A percentile compares a stretch with the other conserved stretches of the same genome.
Conservation (phyloP, 768 basidiomycete species). For the Lentinula boryana region DNA sequence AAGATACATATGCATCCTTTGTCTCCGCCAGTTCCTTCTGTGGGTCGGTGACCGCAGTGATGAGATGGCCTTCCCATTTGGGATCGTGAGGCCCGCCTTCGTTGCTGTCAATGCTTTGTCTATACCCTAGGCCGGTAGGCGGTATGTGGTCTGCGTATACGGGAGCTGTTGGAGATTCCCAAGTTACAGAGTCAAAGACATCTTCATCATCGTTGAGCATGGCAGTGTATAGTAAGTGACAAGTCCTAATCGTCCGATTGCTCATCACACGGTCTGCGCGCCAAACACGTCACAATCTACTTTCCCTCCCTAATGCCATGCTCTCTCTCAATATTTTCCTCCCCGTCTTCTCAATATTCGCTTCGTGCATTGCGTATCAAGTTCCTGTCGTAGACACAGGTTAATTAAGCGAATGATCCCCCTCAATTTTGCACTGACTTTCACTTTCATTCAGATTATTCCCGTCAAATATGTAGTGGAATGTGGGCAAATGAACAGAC, state of each 20-base stretch:
- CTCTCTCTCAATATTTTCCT: slow-evolving; percentile 12
- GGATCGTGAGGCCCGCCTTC: slow-evolving; percentile 70
- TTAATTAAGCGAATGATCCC: not conserved
- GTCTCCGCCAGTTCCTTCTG: slow-evolving; percentile 95
- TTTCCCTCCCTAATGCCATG: slow-evolving; percentile 1
- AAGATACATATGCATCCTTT: slow-evolving; percentile 96
- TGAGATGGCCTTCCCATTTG: slow-evolving; percentile 87
- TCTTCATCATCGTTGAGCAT: slow-evolving; percentile 88
- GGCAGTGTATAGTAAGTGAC: slow-evolving; percentile 16
- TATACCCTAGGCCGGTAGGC: slow-evolving; percentile 68
- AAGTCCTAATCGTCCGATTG: slow-evolving; percentile 5
- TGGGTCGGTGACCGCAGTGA: slow-evolving; percentile 83
- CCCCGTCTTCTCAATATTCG: slow-evolving; percentile 26
- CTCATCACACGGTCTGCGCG: slow-evolving; percentile 1
- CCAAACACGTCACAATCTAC: slow-evolving; percentile 5
- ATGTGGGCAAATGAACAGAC: slow-evolving; percentile 84
- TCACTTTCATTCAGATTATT: slow-evolving; percentile 45
- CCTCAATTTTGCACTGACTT: not conserved
- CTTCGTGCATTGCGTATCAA: slow-evolving; percentile 45
- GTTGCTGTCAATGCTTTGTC: slow-evolving; percentile 70
- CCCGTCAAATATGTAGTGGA: slow-evolving; percentile 89
- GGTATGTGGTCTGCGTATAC: slow-evolving; percentile 36
- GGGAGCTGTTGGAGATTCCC: slow-evolving; percentile 70
- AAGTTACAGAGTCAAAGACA: slow-evolving; percentile 87
- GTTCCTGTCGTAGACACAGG: slow-evolving; percentile 63